Conservation (phyloP, 1,139 yeast genomes). For the Lodderomyces margitis region DNA sequence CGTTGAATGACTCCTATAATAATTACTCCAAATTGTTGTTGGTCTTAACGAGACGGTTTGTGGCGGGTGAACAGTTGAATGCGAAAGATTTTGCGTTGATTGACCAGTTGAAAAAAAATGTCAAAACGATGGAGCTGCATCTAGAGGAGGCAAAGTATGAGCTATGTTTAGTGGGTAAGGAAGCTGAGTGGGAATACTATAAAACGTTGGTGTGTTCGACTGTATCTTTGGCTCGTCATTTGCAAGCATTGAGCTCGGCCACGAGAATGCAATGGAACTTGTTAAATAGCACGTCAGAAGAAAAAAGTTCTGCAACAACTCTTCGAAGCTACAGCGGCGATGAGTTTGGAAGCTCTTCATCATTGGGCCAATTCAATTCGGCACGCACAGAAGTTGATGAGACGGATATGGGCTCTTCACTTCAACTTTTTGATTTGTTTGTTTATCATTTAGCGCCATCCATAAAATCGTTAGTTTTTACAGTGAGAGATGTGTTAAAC, state of each 20-base stretch:
- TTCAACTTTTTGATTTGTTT: constrained; percentile 62
- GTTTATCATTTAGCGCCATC: constrained; percentile 72
- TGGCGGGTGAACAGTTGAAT: constrained; percentile 48
- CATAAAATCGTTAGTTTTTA: constrained; percentile 62
- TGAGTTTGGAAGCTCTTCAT: constrained; percentile 21
- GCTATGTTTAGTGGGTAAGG: constrained; percentile 52
- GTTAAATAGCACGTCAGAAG: constrained; percentile 23
- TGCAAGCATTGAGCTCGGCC: constrained; percentile 69
- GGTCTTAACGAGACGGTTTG: constrained; percentile 51
- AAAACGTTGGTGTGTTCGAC: constrained; percentile 50
- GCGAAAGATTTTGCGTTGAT: constrained; percentile 37
- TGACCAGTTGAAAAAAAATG: constrained; percentile 38
- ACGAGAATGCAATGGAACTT: constrained; percentile 64
- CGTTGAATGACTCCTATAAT: constrained; percentile 53
- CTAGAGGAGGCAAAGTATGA: constrained; percentile 68
- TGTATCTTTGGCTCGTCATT: constrained; percentile 51
- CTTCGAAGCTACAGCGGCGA: constrained; percentile 9
- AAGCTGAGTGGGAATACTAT: constrained; percentile 48
- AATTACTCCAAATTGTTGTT: constrained; percentile 53
- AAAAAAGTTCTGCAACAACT: constrained; percentile 9
- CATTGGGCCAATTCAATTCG: constrained; percentile 17
- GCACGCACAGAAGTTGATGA: constrained; percentile 20
- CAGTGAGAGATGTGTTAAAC: constrained; percentile 59
- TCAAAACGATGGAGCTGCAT: constrained; percentile 37
- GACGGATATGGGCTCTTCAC: constrained; percentile 10